phyloP scores from a whole-genome alignment of 2,329 filamentous ascomycete species.

The Ophiostoma sp. region DNA sequence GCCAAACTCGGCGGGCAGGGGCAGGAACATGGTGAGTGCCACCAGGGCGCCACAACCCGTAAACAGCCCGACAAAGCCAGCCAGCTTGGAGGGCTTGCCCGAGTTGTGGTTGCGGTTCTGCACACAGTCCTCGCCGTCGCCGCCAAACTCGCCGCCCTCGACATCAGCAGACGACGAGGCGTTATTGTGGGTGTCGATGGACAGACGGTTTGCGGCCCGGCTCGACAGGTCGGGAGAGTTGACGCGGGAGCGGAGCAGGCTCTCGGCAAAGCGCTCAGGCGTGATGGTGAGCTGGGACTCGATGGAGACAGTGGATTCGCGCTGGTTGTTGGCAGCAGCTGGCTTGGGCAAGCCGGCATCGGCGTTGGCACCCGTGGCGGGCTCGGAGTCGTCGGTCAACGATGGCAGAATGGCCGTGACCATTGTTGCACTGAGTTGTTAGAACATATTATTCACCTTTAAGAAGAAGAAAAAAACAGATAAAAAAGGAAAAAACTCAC shows the following conservation, averaged over 20 bases:
- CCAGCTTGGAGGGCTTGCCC: constrained; percentile 58
- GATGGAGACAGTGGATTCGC: constrained; percentile 61
- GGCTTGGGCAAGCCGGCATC: constrained; percentile 30
- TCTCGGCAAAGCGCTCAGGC: constrained; percentile 50
- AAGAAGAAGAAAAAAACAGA: neutral
- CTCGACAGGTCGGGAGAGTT: neutral
- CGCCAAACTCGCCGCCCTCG: neutral
- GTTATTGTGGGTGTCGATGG: constrained; percentile 10
- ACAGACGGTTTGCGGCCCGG: constrained; percentile 22
- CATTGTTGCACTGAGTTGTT: constrained; percentile 66
- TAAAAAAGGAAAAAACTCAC: constrained; percentile 40
- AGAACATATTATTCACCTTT: neutral
- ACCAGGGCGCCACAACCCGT: constrained; percentile 88
- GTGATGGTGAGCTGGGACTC: constrained; percentile 73
- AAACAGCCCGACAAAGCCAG: constrained; percentile 85
- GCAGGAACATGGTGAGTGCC: constrained; percentile 75
- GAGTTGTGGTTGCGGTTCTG: constrained; percentile 11
- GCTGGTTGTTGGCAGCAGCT: constrained; percentile 39
- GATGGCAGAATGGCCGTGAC: constrained; percentile 88
- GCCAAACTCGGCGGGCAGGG: constrained; percentile 74
- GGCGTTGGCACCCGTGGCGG: constrained; percentile 44
- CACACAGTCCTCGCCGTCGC: constrained; percentile 26
- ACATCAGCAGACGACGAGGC: neutral
- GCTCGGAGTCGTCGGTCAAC: constrained; percentile 49
- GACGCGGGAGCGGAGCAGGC: constrained; percentile 20